Base-by-base conservation (phyloP, 768 basidiomycete species). In the Rhizopogon salebrosus region DNA sequence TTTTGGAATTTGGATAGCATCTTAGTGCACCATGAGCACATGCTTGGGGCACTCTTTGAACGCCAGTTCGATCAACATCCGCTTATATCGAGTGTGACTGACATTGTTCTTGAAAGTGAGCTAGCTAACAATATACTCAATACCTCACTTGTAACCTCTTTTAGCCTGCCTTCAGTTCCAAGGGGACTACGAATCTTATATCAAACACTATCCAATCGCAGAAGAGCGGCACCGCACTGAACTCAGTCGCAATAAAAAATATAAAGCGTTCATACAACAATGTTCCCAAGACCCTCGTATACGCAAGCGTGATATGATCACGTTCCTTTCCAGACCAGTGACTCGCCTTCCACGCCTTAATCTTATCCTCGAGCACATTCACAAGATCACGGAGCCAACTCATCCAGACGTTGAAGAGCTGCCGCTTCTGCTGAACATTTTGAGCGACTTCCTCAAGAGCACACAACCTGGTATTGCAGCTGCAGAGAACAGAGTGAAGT, bases 381-480 rank as follows among this genome's bases (percentile, higher is more conserved):
- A 81, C 51, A 86, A 89, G 60, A 64, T 80, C 37, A 89, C 87
- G 0, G 80, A 83, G n/a, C 51, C 72, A 20, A 81, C 83, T n/a
- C 90, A 93, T 64, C 85, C 86, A 0, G 93, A 95, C 66, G 63
- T 80, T 40, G 88, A 93, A 54, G 81, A 79, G 3, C 74, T 95
- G 6, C 90, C 91, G 1, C 74, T 91, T 4, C 80, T 89, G 16
- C 62, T 89, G 23, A 76, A 75, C 9, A 79, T 93, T 3, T 60
- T 95, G 50, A 80, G 76, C 27, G 80, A 84, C 41, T 85, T 83
- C 56, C 77, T 95, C 54, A 92, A 89, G 74, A 85, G 85, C 57
- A 90, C 90, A 0, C 86, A 95, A 61, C 92, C 92, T 1, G 93
- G 93, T 4, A 94, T 95, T 54, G 89, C 84, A 54, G 89, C 85